Conservation (phyloP, 371 early-diverging fungal genomes). For the Rhizomucor miehei region DNA sequence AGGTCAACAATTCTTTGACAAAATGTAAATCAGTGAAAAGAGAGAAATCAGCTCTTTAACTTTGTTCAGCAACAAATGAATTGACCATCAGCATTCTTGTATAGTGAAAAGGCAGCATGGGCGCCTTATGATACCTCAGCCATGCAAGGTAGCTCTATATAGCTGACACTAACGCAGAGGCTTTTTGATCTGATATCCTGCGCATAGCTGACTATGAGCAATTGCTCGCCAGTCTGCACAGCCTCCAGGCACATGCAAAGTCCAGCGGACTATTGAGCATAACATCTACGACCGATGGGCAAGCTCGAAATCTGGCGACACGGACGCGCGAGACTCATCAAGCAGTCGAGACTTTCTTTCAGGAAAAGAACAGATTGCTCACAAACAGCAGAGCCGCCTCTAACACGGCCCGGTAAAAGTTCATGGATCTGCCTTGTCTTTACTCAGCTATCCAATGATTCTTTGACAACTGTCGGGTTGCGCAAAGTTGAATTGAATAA, state of each 20-base stretch:
- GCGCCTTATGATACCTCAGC: conserved; percentile 29
- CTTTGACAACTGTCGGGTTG: conserved; percentile 3
- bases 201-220: conserved; percentile 40
- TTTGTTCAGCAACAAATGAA: background rate
- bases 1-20: conserved; percentile 44
- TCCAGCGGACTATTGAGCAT: conserved; percentile 41
- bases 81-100: background rate
- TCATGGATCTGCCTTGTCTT: background rate
- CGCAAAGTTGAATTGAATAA: background rate
- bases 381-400: conserved; percentile 41
- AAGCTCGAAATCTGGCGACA: conserved; percentile 35
- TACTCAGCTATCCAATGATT: background rate
- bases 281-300: conserved; percentile 16
- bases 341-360: conserved; percentile 36
- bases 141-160: conserved; percentile 24
- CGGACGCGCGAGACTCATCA: conserved; percentile 42
- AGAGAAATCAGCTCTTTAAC: too few species aligned
- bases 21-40: conserved; percentile 45
- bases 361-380: conserved; percentile 38
- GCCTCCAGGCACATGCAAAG: conserved; percentile 35
- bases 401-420: conserved; percentile 18
- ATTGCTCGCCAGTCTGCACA: conserved; percentile 23
- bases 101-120: conserved; percentile 36
- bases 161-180: background rate
- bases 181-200: background rate